These are phyloP conservation scores for Trypanosomatidae sp. DNA, from an alignment of 208 protist species.

Conservation along the genomic window DNA sequence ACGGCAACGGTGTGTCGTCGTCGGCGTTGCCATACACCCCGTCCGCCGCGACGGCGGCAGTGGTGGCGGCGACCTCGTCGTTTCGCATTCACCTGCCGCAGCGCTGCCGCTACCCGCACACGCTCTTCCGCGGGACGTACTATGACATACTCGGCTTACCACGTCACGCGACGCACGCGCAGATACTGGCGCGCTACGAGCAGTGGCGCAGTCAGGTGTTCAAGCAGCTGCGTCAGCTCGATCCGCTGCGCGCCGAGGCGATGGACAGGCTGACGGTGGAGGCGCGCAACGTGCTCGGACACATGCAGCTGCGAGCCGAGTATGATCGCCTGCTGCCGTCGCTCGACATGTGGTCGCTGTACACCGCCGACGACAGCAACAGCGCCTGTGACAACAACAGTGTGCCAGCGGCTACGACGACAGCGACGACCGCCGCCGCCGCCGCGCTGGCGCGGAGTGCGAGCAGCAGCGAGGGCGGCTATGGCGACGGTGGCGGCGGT, in stretches of 20 bases:
- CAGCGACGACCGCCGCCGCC: no score
- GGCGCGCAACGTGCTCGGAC: constrained; percentile 69
- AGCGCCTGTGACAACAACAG: no score
- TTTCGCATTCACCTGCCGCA: constrained; percentile 51
- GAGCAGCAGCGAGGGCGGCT: no score
- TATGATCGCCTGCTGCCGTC: constrained; percentile 27
- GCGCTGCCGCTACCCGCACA: constrained; percentile 75
- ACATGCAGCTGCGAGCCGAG: constrained; percentile 30
- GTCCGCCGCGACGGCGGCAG: neutral
- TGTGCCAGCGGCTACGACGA: no score
- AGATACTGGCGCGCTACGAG: constrained; percentile 44
- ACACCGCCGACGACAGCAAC: no score
- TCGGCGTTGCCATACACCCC: no score
- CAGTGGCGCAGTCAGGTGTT: constrained; percentile 55
- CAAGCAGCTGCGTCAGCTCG: constrained; percentile 26
- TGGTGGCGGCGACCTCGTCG: neutral
- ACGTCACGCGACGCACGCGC: constrained; percentile 14
- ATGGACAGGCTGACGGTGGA: constrained; percentile 64
- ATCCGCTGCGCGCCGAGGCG: constrained; percentile 38
- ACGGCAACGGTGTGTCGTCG: no score
- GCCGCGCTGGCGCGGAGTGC: no score
- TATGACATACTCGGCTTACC: constrained; percentile 63
- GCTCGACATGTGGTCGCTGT: no score
- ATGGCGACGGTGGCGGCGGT: no score
- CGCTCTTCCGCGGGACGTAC: constrained; percentile 54